Evolutionary conservation across 495 filamentous ascomycete species (phyloP).

Genomic region (Neurospora terricola): DNA sequence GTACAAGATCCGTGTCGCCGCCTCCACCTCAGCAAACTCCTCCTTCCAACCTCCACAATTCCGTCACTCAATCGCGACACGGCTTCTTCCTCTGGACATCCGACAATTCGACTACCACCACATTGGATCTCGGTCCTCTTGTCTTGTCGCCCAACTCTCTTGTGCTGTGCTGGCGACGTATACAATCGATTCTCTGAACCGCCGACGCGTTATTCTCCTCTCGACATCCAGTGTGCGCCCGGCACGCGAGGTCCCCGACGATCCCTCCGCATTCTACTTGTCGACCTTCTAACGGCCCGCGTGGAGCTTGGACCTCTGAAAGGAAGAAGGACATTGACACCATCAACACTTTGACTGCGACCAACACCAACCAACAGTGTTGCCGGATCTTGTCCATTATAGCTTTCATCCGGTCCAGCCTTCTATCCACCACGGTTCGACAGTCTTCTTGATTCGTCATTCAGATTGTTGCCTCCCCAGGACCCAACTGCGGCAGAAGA

Average conservation of each 20-base stretch:
- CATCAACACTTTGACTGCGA: not conserved
- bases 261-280: not conserved
- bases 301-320: slow-evolving; percentile 11
- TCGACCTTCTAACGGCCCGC: not conserved
- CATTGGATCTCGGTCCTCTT: not conserved
- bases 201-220: not conserved
- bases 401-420: not conserved
- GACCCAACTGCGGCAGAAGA: not conserved
- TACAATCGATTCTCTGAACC: not conserved
- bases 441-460: not conserved
- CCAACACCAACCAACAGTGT: not conserved
- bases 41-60: slow-evolving; percentile 23
- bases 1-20: not conserved
- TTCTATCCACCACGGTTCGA: not conserved
- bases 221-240: not conserved
- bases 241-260: not conserved
- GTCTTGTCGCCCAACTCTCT: not conserved
- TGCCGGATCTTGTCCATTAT: not conserved
- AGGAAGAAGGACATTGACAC: not conserved
- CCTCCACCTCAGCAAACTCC: slow-evolving; percentile 17
- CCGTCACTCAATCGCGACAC: slow-evolving; percentile 13
- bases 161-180: not conserved
- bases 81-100: not conserved
- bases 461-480: not conserved
- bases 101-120: not conserved